Evolutionary conservation across 2,329 filamentous ascomycete genomes (phyloP).

Genomic region (Neopestalotiopsis rosae): DNA sequence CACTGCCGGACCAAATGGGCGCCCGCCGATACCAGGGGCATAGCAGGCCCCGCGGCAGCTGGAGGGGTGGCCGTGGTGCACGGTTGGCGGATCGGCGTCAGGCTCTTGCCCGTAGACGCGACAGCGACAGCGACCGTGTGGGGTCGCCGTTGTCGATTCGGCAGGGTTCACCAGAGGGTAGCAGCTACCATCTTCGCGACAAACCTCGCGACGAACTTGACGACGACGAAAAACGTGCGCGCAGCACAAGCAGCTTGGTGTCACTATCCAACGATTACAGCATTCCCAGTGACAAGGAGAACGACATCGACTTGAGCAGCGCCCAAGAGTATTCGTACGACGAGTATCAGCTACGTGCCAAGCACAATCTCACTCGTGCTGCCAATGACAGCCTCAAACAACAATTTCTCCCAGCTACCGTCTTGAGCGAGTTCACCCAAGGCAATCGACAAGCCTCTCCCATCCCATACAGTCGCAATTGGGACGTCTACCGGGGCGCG

Average conservation of each 20-base stretch:
- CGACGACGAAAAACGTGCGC: background rate
- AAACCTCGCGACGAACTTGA: background rate
- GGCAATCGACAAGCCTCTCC: background rate
- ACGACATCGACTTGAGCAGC: background rate
- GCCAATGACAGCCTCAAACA: background rate
- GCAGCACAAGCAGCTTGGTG: background rate
- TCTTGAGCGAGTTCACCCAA: background rate
- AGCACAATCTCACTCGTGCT: background rate
- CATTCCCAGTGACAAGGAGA: background rate
- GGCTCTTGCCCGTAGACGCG: background rate
- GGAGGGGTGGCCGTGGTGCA: background rate
- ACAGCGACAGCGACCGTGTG: slow-evolving; percentile 3
- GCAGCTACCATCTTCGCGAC: background rate
- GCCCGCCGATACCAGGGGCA: background rate
- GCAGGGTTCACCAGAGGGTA: background rate
- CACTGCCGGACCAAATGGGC: background rate
- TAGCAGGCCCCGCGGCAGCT: background rate
- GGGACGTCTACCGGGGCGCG: background rate
- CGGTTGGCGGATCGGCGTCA: background rate
- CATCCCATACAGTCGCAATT: background rate
- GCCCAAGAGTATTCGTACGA: background rate
- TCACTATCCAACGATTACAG: background rate
- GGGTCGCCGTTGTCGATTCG: background rate
- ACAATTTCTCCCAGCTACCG: background rate
- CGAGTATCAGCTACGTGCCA: background rate